Conservation (phyloP, 1,139 yeast species). For the Trichomonascaceae sp. region DNA sequence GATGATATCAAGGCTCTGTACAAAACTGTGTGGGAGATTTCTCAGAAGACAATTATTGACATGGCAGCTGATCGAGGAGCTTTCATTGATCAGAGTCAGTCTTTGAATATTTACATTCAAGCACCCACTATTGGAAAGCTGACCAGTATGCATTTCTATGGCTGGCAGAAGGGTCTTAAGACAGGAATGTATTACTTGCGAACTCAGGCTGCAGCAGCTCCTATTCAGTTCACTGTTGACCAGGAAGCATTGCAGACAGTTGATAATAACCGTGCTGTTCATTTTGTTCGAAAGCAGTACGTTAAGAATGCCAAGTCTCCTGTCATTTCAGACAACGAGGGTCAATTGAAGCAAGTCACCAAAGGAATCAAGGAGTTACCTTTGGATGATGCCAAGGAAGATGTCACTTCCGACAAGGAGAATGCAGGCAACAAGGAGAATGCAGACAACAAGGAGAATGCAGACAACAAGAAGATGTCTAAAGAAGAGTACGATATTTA, state of each 20-base stretch:
- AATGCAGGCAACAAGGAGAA: too few species aligned
- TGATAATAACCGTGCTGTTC: conserved; percentile 27
- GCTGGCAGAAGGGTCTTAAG: conserved; percentile 84
- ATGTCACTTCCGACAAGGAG: conserved; percentile 15
- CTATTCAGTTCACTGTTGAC: conserved; percentile 80
- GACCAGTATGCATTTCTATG: conserved; percentile 84
- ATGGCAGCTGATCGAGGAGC: conserved; percentile 87
- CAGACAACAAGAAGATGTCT: conserved; percentile 13
- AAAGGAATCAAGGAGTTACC: conserved; percentile 1
- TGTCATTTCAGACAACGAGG: neutral
- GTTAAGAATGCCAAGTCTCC: conserved; percentile 2
- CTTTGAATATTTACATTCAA: conserved; percentile 67
- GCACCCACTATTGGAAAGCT: conserved; percentile 75
- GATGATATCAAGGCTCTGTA: conserved; percentile 58
- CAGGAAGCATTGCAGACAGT: conserved; percentile 41
- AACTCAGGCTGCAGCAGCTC: conserved; percentile 86
- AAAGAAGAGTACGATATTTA: conserved; percentile 56
- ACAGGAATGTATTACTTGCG: conserved; percentile 90
- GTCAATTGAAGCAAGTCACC: conserved; percentile 3
- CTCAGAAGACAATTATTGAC: conserved; percentile 69
- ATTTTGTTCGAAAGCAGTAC: conserved; percentile 33
- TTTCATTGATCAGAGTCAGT: conserved; percentile 86
- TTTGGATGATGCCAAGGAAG: conserved; percentile 1
- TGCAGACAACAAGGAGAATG: conserved; percentile 18
- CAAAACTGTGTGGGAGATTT: conserved; percentile 89